phyloP scores from a whole-genome alignment of 1,284 basidiomycete species.

The Leccinum pseudoinsigne region DNA sequence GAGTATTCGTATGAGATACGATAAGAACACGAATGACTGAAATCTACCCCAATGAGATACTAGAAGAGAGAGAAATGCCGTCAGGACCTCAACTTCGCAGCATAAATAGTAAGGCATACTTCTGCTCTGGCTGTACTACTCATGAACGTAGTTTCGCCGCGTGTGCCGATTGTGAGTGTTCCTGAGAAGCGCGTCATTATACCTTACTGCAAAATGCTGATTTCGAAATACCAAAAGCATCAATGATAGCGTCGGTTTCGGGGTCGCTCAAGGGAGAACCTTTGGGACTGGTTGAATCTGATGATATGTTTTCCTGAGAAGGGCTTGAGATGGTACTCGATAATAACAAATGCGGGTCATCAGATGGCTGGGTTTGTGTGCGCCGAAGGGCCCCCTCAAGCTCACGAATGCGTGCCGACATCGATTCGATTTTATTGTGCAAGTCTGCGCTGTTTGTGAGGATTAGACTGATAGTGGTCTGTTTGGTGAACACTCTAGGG shows the following conservation, averaged over 20 bases:
- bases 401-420: constrained; percentile 53
- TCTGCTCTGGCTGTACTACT: constrained; percentile 66
- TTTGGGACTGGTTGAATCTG: not conserved
- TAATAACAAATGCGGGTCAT: constrained; percentile 48
- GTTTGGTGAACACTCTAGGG: not conserved
- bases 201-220: not conserved
- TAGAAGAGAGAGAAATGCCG: constrained; percentile 21
- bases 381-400: constrained; percentile 56
- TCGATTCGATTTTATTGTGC: constrained; percentile 58
- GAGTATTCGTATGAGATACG: not conserved
- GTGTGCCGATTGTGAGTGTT: constrained; percentile 55
- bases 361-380: constrained; percentile 48
- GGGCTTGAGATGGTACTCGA: constrained; percentile 20
- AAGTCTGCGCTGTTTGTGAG: constrained; percentile 67
- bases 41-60: constrained; percentile 52
- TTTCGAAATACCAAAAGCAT: constrained; percentile 53
- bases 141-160: constrained; percentile 56
- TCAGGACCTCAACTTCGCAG: constrained; percentile 7
- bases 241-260: constrained; percentile 50
- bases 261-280: constrained; percentile 8
- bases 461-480: constrained; percentile 42
- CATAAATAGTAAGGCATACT: constrained; percentile 36
- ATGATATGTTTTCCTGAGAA: constrained; percentile 18
- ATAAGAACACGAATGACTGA: constrained; percentile 14
- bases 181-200: constrained; percentile 36